Base-by-base conservation (phyloP, 441 rosid species). In the Aleurites moluccanus region DNA sequence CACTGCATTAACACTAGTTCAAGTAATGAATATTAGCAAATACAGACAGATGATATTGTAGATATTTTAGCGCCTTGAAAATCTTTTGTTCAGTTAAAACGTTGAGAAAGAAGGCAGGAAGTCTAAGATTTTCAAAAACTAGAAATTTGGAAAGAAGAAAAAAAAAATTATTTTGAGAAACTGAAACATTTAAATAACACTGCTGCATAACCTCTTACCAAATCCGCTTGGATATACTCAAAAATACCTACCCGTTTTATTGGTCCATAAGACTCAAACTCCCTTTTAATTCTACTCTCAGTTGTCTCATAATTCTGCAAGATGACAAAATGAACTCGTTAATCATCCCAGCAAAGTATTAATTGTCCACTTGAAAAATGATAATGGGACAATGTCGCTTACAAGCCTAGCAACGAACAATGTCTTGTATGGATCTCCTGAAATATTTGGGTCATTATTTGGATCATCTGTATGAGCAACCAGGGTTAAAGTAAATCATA, bases 371-470 rank as follows among this genome's bases (percentile, higher is more conserved):
- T 23, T 57, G 21, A 71, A 79, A 47, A 69, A 21, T 23, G 52
- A 68, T 57, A 57, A 38, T 38, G 40, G 40, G 68, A 66, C 7
- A 62, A 63, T 20, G 30, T 40, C 57, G 79, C 93, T 86, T 83
- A 91, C 99, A 65, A 91, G 96, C 84, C 97, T 88, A 35, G 96
- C 92, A 78, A 94, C 95, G 80, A 94, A 95, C 77, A 92, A 64
- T 35, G 98, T 95, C 88, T 94, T 94, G 88, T 90, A 94, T 61
- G 98, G 97, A 88, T 94, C 98, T 83, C 98, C 98, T 14, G 93
- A 78, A 63, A 90, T 80, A 74, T 85, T 89, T 30, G 96, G 88
- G 55, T 95, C 99, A 61, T 45, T 90, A 77, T 3, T 84, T 45
- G 98, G 93, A 76, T 95, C 98, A 90, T 91, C 97, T 95, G 90